Conservation (phyloP, 2,329 filamentous ascomycete species). For the Bimuria novae-zelandiae region DNA sequence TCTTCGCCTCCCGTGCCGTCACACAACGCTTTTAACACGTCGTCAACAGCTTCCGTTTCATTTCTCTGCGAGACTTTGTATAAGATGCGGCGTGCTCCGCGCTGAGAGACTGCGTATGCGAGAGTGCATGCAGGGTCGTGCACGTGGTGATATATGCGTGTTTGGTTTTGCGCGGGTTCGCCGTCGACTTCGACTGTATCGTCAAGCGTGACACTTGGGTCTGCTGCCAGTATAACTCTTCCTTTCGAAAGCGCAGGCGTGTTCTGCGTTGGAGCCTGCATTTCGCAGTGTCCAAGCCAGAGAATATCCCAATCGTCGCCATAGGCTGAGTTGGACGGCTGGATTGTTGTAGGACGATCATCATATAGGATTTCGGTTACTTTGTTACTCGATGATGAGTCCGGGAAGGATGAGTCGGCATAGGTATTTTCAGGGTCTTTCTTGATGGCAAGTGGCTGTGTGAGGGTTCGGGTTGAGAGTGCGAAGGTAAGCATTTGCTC, state of each 20-base stretch:
- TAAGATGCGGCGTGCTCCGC: constrained; percentile 14
- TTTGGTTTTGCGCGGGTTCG: constrained; percentile 15
- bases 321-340: constrained; percentile 25
- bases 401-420: constrained; percentile 13
- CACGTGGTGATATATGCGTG: constrained; percentile 16
- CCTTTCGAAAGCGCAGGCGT: constrained; percentile 9
- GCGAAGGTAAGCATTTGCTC: constrained; percentile 18
- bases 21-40: constrained; percentile 38
- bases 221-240: constrained; percentile 1
- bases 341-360: constrained; percentile 11
- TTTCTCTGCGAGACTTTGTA: constrained; percentile 11
- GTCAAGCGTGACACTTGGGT: constrained; percentile 12
- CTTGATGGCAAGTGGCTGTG: constrained; percentile 6
- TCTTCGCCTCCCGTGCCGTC: constrained; percentile 20
- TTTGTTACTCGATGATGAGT: constrained; percentile 1
- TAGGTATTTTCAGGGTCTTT: background rate
- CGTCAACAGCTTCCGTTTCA: constrained; percentile 36
- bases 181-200: background rate
- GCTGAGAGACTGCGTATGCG: constrained; percentile 18
- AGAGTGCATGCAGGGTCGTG: constrained; percentile 11
- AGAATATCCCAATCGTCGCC: constrained; percentile 45
- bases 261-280: background rate
- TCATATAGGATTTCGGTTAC: background rate
- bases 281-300: constrained; percentile 44
- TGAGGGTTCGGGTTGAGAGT: constrained; percentile 4